Conservation (phyloP, 225 moss, liverwort and hornwort species). For the Pleurozium schreberi region DNA sequence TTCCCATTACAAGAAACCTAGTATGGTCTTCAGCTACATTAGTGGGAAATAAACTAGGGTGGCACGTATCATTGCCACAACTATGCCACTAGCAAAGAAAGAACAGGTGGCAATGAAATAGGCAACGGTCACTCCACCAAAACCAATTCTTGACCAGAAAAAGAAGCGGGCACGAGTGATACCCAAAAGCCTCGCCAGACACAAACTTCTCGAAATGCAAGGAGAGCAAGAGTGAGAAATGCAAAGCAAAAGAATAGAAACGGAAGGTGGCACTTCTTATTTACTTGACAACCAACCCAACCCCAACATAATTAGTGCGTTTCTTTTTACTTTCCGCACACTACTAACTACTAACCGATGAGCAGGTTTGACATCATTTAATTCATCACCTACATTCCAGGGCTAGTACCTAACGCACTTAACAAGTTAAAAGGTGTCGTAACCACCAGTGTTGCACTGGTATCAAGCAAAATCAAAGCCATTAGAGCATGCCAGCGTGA, state of each 20-base stretch:
- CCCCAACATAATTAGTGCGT: no score
- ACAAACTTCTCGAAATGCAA: not conserved
- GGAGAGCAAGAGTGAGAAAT: not conserved
- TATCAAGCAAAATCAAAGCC: not conserved
- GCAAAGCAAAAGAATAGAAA: not conserved
- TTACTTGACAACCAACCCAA: not conserved
- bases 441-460: not conserved
- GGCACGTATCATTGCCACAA: not conserved
- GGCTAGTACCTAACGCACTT: not conserved
- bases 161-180: not conserved
- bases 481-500: not conserved
- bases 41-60: not conserved
- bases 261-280: not conserved
- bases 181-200: not conserved
- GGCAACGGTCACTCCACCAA: not conserved
- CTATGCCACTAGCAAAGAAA: not conserved
- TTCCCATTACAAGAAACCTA: not conserved
- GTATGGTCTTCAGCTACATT: not conserved
- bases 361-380: not conserved
- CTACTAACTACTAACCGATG: not conserved
- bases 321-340: not conserved
- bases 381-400: not conserved
- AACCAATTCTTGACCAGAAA: not conserved
- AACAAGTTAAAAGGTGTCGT: not conserved
- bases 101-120: not conserved